Percentiles rank a stretch among this genome's conserved stretches.
These are phyloP conservation scores for Fusarium subtropicale DNA, from an alignment of 2,329 filamentous ascomycete species.

Conservation along the genomic window DNA sequence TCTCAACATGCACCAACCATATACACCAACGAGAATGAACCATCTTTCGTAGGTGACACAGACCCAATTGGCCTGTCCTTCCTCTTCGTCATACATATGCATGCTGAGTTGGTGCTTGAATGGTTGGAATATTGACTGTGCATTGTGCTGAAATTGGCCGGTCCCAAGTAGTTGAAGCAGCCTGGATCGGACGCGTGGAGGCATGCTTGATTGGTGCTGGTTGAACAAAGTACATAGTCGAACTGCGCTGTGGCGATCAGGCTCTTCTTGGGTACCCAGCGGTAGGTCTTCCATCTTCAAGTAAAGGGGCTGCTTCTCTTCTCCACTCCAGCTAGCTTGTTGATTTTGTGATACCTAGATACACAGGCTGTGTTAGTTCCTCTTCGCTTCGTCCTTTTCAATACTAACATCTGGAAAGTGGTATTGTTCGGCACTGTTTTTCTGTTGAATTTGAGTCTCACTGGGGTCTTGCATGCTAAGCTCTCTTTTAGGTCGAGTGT, in stretches of 20 bases:
- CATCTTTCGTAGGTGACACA: conserved; percentile 3
- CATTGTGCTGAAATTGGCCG: background rate
- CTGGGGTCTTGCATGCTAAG: background rate
- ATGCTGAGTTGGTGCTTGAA: background rate
- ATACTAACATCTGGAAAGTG: background rate
- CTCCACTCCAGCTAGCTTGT: too few species aligned
- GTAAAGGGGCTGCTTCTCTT: background rate
- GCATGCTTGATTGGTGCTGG: background rate
- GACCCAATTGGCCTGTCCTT: background rate
- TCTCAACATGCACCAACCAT: background rate
- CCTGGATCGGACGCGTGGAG: background rate
- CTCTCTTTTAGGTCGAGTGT: background rate
- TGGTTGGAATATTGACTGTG: background rate
- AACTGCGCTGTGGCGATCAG: background rate
- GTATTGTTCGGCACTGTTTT: background rate
- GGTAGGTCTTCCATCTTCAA: background rate
- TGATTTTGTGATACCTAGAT: background rate
- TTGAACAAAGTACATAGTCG: background rate
- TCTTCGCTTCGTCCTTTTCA: background rate
- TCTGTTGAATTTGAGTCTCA: background rate
- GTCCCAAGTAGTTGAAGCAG: background rate
- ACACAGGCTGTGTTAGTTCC: background rate
- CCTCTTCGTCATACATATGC: background rate
- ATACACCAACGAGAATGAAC: conserved; percentile 4
- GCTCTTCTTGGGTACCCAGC: background rate